A percentile compares a stretch with the other conserved stretches of the same genome.
These are phyloP conservation scores for Yarrowia yakushimensis DNA, from an alignment of 805 yeast genomes.

Conservation along the genomic window DNA sequence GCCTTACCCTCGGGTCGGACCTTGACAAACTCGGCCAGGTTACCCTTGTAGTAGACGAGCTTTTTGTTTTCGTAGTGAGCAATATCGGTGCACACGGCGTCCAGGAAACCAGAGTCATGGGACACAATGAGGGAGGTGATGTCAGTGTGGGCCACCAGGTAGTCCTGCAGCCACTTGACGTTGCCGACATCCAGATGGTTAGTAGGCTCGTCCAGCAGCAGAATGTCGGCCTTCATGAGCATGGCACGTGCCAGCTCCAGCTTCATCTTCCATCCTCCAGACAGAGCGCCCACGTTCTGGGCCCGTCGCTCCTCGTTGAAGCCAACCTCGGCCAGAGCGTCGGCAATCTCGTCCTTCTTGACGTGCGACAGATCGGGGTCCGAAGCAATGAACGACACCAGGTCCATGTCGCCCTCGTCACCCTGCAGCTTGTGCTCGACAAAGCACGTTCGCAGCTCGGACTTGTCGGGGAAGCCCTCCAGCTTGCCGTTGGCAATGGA, in stretches of 20 bases:
- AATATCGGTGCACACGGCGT: conserved; percentile 92
- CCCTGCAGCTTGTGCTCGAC: conserved; percentile 97
- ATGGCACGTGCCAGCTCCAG: conserved; percentile 97
- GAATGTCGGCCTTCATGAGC: conserved; percentile 94
- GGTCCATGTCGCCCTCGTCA: conserved; percentile 84
- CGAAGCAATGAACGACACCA: conserved; percentile 80
- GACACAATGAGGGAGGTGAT: conserved; percentile 95
- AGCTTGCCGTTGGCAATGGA: conserved; percentile 94
- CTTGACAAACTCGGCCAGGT: conserved; percentile 85
- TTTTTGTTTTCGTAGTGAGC: conserved; percentile 95
- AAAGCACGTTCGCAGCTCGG: conserved; percentile 84
- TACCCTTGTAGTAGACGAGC: conserved; percentile 93
- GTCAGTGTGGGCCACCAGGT: conserved; percentile 72
- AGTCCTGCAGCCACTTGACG: conserved; percentile 91
- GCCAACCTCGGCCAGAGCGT: conserved; percentile 80
- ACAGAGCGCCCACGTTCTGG: conserved; percentile 88
- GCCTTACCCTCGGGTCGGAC: conserved; percentile 95
- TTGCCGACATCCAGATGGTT: conserved; percentile 94
- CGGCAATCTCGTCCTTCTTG: conserved; percentile 65
- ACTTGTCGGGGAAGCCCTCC: conserved; percentile 93
- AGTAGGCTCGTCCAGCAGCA: conserved; percentile 95
- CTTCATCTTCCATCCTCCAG: conserved; percentile 99
- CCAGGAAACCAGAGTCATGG: conserved; percentile 96
- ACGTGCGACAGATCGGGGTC: conserved; percentile 75
- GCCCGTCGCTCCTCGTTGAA: conserved; percentile 85